Percentiles rank a stretch among this genome's conserved stretches.
phyloP scores from a whole-genome alignment of 495 filamentous ascomycete species.

The Friedmanniomyces simplex region DNA sequence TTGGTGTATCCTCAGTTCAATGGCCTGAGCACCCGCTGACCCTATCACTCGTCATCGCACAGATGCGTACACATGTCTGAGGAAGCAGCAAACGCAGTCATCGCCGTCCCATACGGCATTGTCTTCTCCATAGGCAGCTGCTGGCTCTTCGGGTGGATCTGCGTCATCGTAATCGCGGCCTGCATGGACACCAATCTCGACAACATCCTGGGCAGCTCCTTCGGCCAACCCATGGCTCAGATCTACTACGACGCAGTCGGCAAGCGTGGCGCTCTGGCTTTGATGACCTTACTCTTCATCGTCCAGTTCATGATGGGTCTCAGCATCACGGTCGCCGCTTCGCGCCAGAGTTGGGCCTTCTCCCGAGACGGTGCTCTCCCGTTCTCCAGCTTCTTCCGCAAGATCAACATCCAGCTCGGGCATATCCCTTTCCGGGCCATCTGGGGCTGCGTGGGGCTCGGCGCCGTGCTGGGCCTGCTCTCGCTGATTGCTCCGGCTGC shows the following conservation, averaged over 20 bases:
- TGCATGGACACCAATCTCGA: conserved; percentile 39
- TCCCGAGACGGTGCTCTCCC: conserved; percentile 41
- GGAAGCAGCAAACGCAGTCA: conserved; percentile 52
- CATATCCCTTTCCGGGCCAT: conserved; percentile 53
- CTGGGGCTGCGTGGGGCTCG: conserved; percentile 46
- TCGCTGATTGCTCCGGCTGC: conserved; percentile 49
- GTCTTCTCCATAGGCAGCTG: conserved; percentile 43
- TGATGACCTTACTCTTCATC: conserved; percentile 47
- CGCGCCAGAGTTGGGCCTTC: conserved; percentile 46
- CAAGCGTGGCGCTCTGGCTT: conserved; percentile 43
- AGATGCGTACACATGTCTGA: conserved; percentile 53
- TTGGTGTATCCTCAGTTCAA: conserved; percentile 24
- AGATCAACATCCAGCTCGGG: conserved; percentile 29
- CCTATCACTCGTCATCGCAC: conserved; percentile 37
- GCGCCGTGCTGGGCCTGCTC: conserved; percentile 48
- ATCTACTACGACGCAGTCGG: conserved; percentile 47
- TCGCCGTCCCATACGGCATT: conserved; percentile 53
- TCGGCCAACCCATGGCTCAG: conserved; percentile 47
- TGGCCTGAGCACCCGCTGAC: background rate
- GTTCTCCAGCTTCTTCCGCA: conserved; percentile 27
- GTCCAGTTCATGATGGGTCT: conserved; percentile 45
- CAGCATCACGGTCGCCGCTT: conserved; percentile 29
- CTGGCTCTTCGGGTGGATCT: conserved; percentile 44
- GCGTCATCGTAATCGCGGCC: conserved; percentile 42
- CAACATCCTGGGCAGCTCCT: conserved; percentile 32